A percentile compares a stretch with the other conserved stretches of the same genome.
Evolutionary conservation across 768 basidiomycete genomes (phyloP).

Genomic region (Boletus pseudo-olivaceus): DNA sequence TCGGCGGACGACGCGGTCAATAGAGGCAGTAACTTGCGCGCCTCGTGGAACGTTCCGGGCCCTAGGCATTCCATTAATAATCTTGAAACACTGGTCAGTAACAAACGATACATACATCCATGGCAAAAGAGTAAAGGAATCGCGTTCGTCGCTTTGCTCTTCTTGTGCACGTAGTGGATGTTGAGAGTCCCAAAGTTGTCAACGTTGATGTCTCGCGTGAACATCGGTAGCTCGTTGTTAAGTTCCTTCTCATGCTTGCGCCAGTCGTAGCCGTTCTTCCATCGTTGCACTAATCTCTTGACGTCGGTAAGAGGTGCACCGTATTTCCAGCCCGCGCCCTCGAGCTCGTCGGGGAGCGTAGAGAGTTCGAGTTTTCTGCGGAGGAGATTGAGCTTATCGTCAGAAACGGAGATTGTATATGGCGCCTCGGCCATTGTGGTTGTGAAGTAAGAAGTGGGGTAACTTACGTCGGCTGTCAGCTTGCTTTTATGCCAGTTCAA

Average conservation of each 20-base stretch:
- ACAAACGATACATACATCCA: constrained; percentile 41
- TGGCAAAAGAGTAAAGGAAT: constrained; percentile 61
- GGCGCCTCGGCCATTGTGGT: constrained; percentile 32
- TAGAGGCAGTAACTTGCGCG: constrained; percentile 52
- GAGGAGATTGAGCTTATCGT: constrained; percentile 39
- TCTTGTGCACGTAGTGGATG: constrained; percentile 59
- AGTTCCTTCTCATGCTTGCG: constrained; percentile 46
- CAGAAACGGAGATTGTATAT: constrained; percentile 48
- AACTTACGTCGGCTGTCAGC: too few species aligned
- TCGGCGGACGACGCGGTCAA: constrained; percentile 39
- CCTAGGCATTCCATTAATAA: constrained; percentile 29
- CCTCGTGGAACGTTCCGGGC: constrained; percentile 52
- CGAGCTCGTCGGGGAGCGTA: constrained; percentile 56
- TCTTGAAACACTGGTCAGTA: background rate
- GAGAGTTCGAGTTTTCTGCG: constrained; percentile 45
- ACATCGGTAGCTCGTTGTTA: constrained; percentile 54
- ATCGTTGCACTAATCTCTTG: constrained; percentile 44
- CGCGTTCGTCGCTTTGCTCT: constrained; percentile 41
- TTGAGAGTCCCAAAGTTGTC: constrained; percentile 45
- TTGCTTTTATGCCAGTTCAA: too few species aligned
- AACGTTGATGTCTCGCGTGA: constrained; percentile 48
- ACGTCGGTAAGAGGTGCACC: constrained; percentile 50
- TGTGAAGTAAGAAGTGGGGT: background rate
- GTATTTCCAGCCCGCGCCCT: constrained; percentile 48
- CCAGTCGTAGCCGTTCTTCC: constrained; percentile 59